A percentile compares a stretch with the other conserved stretches of the same genome.
phyloP scores from a whole-genome alignment of 2,329 filamentous ascomycete genomes.

The Colletotrichum tabaci region DNA sequence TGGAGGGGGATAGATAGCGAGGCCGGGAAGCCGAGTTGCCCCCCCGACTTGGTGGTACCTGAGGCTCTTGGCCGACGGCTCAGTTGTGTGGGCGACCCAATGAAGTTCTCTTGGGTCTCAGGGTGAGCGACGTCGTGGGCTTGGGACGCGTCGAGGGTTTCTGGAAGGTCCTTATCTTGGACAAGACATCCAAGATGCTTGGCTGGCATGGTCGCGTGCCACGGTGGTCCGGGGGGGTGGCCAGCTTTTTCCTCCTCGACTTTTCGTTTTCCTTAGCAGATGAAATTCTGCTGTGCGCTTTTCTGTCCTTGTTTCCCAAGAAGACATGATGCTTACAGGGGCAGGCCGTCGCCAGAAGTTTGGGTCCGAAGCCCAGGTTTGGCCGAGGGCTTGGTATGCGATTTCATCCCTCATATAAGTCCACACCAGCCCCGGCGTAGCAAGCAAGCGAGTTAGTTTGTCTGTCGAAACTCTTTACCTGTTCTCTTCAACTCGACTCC shows the following conservation, averaged over 20 bases:
- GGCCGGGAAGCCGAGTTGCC: not conserved
- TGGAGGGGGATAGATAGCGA: not conserved
- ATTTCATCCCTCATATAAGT: not conserved
- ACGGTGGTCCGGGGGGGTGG: not conserved
- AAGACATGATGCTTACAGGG: not conserved
- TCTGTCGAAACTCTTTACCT: not conserved
- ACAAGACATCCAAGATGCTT: conserved; percentile 21
- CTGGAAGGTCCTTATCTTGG: conserved; percentile 20
- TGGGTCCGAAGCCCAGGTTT: not conserved
- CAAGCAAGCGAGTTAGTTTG: no score
- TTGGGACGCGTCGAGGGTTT: not conserved
- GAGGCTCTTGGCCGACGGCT: not conserved
- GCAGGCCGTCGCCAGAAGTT: no score
- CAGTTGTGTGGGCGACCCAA: not conserved
- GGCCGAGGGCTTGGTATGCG: not conserved
- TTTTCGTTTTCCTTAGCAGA: not conserved
- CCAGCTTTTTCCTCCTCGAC: not conserved
- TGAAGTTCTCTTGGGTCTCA: not conserved
- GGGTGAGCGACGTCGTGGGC: no score
- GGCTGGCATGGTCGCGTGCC: conserved; percentile 22
- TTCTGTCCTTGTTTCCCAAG: no score
- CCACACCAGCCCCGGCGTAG: not conserved
- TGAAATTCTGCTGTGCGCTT: not conserved
- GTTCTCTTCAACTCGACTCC: not conserved
- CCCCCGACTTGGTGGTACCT: not conserved